Percentiles rank a stretch among this genome's conserved stretches.
Evolutionary conservation across 108 stramenopile species (phyloP).

Genomic region (Skeletonema grethae): DNA sequence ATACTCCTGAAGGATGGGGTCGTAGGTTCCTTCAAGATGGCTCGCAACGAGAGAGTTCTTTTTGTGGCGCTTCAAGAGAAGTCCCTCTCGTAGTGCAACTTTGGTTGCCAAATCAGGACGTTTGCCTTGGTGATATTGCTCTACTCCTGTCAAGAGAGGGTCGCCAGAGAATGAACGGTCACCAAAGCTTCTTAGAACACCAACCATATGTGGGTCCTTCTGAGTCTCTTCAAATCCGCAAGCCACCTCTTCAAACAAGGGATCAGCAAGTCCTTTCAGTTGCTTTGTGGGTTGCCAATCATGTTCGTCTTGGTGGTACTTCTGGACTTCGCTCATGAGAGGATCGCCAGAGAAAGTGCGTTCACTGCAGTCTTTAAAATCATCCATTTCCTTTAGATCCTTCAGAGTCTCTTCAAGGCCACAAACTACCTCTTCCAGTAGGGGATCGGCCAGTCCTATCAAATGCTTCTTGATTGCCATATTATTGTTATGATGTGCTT

Average conservation of each 20-base stretch:
- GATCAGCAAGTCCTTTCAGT: constrained; percentile 29
- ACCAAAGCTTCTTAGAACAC: background rate
- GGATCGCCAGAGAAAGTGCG: constrained; percentile 19
- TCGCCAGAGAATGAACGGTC: constrained; percentile 24
- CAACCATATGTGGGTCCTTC: background rate
- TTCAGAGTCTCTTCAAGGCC: constrained; percentile 5
- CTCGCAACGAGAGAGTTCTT: constrained; percentile 11
- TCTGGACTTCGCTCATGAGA: constrained; percentile 15
- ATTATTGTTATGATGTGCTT: background rate
- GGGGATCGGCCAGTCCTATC: constrained; percentile 25
- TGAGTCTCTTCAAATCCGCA: background rate
- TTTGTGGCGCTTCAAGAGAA: constrained; percentile 20
- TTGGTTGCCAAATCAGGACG: background rate
- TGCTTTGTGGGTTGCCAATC: constrained; percentile 8
- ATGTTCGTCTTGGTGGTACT: constrained; percentile 22
- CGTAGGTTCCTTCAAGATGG: constrained; percentile 10
- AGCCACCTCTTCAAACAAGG: constrained; percentile 18
- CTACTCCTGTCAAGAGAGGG: constrained; percentile 22
- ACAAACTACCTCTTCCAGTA: constrained; percentile 13
- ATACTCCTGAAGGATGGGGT: constrained; percentile 32
- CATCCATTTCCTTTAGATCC: background rate
- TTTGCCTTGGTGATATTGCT: constrained; percentile 21
- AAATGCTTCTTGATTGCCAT: constrained; percentile 14
- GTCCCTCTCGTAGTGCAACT: constrained; percentile 10
- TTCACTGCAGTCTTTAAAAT: constrained; percentile 1